Conservation (phyloP, 148 eudicot genomes). For the Diospyros kaki region DNA sequence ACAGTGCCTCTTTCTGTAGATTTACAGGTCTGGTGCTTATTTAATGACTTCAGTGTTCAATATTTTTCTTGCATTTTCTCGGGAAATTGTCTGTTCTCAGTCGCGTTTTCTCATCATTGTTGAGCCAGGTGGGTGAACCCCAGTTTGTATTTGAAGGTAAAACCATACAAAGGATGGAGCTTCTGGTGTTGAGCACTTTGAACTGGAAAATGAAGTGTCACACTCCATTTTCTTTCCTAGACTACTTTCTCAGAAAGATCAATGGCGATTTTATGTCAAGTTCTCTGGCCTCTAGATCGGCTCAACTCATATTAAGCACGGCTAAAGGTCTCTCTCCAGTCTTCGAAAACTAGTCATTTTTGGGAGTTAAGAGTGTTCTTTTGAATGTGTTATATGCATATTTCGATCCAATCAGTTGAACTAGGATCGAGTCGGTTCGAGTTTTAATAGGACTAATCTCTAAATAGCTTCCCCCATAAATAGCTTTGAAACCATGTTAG, state of each 20-base stretch:
- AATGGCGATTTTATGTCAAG: slow-evolving; percentile 25
- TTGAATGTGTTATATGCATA: too few species aligned
- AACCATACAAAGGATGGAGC: slow-evolving; percentile 84
- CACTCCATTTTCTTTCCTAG: slow-evolving; percentile 74
- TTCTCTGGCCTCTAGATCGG: slow-evolving; percentile 41
- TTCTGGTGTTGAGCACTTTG: slow-evolving; percentile 62
- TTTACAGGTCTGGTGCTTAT: slow-evolving; percentile 51
- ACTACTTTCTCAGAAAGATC: slow-evolving; percentile 42
- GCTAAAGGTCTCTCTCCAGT: slow-evolving; percentile 42
- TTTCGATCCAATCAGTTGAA: too few species aligned
- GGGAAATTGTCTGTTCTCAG: not conserved
- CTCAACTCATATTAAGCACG: slow-evolving; percentile 55
- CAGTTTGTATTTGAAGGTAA: slow-evolving; percentile 68
- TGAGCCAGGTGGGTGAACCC: slow-evolving; percentile 62
- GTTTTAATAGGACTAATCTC: too few species aligned
- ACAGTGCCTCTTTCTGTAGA: slow-evolving; percentile 40
- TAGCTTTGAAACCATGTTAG: too few species aligned
- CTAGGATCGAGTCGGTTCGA: too few species aligned
- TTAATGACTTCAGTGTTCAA: not conserved
- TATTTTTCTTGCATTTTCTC: not conserved
- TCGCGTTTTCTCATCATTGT: slow-evolving; percentile 3
- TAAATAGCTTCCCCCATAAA: too few species aligned
- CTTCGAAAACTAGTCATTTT: too few species aligned
- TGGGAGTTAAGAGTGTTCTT: too few species aligned
- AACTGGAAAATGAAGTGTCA: slow-evolving; percentile 70